These are phyloP conservation scores for Suillus subaureus DNA, from an alignment of 768 basidiomycete genomes.

Conservation along the genomic window DNA sequence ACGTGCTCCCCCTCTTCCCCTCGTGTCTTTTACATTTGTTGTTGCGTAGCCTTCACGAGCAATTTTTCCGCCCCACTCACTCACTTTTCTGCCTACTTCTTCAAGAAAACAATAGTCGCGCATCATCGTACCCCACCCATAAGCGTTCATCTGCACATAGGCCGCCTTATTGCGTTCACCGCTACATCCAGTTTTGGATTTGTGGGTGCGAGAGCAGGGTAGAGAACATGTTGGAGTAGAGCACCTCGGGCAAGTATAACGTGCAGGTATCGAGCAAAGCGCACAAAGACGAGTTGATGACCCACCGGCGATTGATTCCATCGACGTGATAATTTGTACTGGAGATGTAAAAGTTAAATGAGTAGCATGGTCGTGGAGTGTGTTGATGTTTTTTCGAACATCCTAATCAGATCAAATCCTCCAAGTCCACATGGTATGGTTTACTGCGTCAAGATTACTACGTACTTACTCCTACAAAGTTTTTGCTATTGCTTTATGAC, in stretches of 20 bases:
- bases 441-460: background rate
- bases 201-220: slow-evolving; percentile 70
- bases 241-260: slow-evolving; percentile 84
- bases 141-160: slow-evolving; percentile 82
- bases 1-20: slow-evolving; percentile 26
- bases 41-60: slow-evolving; percentile 57
- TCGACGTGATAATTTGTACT: background rate
- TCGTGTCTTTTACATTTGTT: slow-evolving; percentile 24
- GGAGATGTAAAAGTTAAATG: background rate
- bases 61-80: slow-evolving; percentile 74
- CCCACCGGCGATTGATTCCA: slow-evolving; percentile 1
- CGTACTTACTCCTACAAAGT: background rate
- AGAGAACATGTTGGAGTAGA: slow-evolving; percentile 71
- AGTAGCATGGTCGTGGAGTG: background rate
- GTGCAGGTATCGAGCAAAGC: slow-evolving; percentile 53
- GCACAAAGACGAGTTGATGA: slow-evolving; percentile 40
- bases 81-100: slow-evolving; percentile 74
- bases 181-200: slow-evolving; percentile 58
- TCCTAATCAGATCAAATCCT: background rate
- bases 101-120: slow-evolving; percentile 88
- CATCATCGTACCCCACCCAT: slow-evolving; percentile 87
- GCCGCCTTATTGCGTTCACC: slow-evolving; percentile 73
- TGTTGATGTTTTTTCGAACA: background rate
- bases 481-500: background rate
- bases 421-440: background rate